Conservation (phyloP, 148 eudicot species). For the Rhododendron kiyosumense region DNA sequence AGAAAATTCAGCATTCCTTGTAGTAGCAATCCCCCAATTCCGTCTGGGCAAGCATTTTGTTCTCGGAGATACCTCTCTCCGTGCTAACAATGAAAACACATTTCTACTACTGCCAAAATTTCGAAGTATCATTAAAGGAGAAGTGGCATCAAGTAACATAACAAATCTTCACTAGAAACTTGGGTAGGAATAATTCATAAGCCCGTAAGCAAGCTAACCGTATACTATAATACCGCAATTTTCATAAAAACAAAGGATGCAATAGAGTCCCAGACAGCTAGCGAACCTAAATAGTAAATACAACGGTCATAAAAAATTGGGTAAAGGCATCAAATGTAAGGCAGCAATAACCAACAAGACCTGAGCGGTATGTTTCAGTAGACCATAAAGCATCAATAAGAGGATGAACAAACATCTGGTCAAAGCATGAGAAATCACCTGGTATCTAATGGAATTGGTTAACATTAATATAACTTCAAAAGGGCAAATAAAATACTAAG, state of each 20-base stretch:
- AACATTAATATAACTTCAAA: background rate
- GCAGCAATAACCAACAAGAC: background rate
- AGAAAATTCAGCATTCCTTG: conserved; percentile 19
- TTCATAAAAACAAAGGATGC: background rate
- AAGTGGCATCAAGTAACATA: background rate
- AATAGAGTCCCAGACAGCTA: background rate
- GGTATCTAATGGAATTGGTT: background rate
- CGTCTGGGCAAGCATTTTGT: conserved; percentile 40
- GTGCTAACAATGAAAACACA: conserved; percentile 50
- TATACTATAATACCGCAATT: no score
- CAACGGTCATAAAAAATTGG: background rate
- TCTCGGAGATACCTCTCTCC: conserved; percentile 55
- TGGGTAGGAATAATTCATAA: background rate
- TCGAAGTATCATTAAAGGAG: background rate
- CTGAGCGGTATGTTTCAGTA: background rate
- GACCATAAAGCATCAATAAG: background rate
- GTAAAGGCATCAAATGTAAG: background rate
- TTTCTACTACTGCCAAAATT: conserved; percentile 35
- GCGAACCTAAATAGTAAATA: background rate
- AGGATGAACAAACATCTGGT: background rate
- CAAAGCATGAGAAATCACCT: background rate
- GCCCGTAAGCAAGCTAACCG: background rate
- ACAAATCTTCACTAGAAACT: background rate
- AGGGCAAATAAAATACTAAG: background rate
- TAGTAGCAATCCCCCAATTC: conserved; percentile 41